A percentile compares a stretch with the other conserved stretches of the same genome.
These are phyloP conservation scores for Melanomma pulvis-pyrius DNA, from an alignment of 495 filamentous ascomycete species.

Conservation along the genomic window DNA sequence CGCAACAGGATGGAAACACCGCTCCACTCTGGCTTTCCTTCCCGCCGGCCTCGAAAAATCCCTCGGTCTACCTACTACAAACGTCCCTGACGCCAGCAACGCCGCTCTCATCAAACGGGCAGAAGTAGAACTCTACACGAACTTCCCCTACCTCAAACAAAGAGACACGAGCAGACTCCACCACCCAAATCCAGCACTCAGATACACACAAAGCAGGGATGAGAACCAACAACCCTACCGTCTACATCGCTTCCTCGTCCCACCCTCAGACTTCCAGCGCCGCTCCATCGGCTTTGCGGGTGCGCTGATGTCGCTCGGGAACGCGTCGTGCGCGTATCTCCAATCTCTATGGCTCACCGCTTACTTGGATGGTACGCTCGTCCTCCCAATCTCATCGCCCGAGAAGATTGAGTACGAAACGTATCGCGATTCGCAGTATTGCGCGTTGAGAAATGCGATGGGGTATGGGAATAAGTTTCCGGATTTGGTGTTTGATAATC, in stretches of 20 bases:
- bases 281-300: constrained; percentile 71
- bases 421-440: constrained; percentile 32
- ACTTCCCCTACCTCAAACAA: constrained; percentile 26
- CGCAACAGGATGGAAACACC: constrained; percentile 48
- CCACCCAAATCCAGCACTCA: constrained; percentile 24
- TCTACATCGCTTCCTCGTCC: constrained; percentile 72
- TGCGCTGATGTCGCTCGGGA: constrained; percentile 64
- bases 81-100: background rate
- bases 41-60: constrained; percentile 48
- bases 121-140: constrained; percentile 7
- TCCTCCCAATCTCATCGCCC: constrained; percentile 7
- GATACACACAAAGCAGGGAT: constrained; percentile 7
- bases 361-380: constrained; percentile 46
- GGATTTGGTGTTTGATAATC: constrained; percentile 36
- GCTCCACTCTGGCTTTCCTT: constrained; percentile 63
- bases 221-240: constrained; percentile 24
- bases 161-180: constrained; percentile 27
- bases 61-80: constrained; percentile 25
- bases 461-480: constrained; percentile 34
- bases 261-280: constrained; percentile 57
- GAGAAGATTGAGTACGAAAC: constrained; percentile 23
- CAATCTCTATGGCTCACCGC: constrained; percentile 76
- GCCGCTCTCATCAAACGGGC: constrained; percentile 9
- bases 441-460: constrained; percentile 29
- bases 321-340: constrained; percentile 63